Evolutionary conservation across 805 yeast species (phyloP).

Genomic region (Starmerella powellii): DNA sequence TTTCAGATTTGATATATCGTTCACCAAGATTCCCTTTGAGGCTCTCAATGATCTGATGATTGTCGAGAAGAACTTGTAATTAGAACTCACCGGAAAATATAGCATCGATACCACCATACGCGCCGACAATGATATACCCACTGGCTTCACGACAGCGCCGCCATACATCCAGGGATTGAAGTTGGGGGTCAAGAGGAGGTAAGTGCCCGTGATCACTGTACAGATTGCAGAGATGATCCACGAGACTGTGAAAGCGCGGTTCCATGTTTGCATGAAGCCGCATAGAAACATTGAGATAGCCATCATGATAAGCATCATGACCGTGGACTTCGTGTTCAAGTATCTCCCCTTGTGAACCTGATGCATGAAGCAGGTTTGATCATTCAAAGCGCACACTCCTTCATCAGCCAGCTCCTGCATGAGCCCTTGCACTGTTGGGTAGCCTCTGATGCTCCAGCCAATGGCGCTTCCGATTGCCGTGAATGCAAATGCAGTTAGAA

Average conservation of each 20-base stretch:
- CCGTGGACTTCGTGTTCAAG: conserved; percentile 17
- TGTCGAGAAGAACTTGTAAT: conserved; percentile 17
- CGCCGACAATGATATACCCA: conserved; percentile 22
- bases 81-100: conserved; percentile 24
- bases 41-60: conserved; percentile 7
- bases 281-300: conserved; percentile 8
- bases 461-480: conserved; percentile 20
- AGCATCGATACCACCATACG: conserved; percentile 16
- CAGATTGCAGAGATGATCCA: conserved; percentile 20
- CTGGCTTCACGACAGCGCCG: conserved; percentile 17
- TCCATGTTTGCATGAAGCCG: conserved; percentile 10
- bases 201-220: conserved; percentile 5
- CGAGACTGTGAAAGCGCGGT: conserved; percentile 13
- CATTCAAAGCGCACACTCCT: conserved; percentile 20
- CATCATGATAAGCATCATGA: conserved; percentile 20
- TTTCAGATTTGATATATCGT: not conserved
- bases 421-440: conserved; percentile 10
- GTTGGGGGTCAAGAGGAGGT: conserved; percentile 11
- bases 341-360: conserved; percentile 14
- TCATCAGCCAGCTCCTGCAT: conserved; percentile 9
- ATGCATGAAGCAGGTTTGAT: conserved; percentile 14
- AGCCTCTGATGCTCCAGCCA: conserved; percentile 20
- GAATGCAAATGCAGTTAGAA: conserved; percentile 10
- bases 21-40: not conserved
- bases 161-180: conserved; percentile 13